A percentile compares a stretch with the other conserved stretches of the same genome.
phyloP scores from a whole-genome alignment of 2,329 filamentous ascomycete species.

The Chaetothyriales sp. region DNA sequence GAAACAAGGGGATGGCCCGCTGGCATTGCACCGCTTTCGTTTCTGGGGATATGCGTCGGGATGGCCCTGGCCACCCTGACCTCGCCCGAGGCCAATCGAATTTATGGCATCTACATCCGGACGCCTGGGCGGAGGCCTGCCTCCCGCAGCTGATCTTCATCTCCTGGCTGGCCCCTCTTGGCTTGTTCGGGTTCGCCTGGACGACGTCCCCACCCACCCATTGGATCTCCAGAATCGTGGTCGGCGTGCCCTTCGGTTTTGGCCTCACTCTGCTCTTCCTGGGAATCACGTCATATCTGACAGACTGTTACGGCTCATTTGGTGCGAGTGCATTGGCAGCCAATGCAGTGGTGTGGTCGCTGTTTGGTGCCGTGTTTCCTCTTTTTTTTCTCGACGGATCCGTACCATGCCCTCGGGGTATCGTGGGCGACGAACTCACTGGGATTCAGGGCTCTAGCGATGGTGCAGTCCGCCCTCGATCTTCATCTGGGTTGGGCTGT shows the following conservation, averaged over 20 bases:
- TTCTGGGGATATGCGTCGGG: slow-evolving; percentile 23
- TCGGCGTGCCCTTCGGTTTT: slow-evolving; percentile 31
- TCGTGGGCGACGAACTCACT: slow-evolving; percentile 29
- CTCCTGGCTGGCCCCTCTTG: slow-evolving; percentile 29
- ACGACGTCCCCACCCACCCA: slow-evolving; percentile 27
- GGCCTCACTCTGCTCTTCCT: slow-evolving; percentile 32
- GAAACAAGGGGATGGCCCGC: slow-evolving; percentile 26
- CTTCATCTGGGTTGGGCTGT: slow-evolving; percentile 35
- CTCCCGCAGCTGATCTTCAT: slow-evolving; percentile 34
- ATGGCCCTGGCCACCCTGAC: slow-evolving; percentile 21
- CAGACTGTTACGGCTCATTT: slow-evolving; percentile 29
- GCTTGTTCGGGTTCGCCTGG: slow-evolving; percentile 39
- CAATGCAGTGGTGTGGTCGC: slow-evolving; percentile 25
- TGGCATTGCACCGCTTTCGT: slow-evolving; percentile 27
- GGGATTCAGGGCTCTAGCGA: slow-evolving; percentile 26
- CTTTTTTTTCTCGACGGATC: slow-evolving; percentile 20
- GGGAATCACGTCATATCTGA: slow-evolving; percentile 31
- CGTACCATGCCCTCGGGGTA: slow-evolving; percentile 28
- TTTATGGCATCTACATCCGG: not conserved
- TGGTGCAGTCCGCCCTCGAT: slow-evolving; percentile 37
- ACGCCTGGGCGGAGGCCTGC: slow-evolving; percentile 27
- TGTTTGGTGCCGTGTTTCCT: slow-evolving; percentile 24
- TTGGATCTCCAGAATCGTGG: slow-evolving; percentile 34
- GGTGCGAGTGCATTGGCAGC: slow-evolving; percentile 29
- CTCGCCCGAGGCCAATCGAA: not conserved